Percentiles rank a stretch among this genome's conserved stretches.
These are phyloP conservation scores for Prunus dulcis DNA, from an alignment of 306 rosid genomes.

Conservation along the genomic window DNA sequence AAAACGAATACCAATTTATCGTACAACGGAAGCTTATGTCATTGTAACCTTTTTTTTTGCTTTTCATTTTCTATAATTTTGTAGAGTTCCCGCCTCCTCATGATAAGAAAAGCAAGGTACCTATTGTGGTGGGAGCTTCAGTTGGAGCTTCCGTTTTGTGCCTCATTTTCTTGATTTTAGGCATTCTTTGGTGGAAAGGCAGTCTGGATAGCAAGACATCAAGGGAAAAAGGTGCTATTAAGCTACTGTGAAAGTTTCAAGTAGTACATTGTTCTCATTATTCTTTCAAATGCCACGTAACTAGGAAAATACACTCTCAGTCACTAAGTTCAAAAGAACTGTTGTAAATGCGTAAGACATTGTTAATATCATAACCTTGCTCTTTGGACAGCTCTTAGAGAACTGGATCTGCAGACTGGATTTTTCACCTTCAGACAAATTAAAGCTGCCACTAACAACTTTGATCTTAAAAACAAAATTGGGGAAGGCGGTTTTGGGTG, in stretches of 20 bases:
- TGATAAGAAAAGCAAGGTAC: not conserved
- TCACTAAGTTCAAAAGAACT: not conserved
- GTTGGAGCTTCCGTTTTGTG: slow-evolving; percentile 7
- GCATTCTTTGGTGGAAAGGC: slow-evolving; percentile 12
- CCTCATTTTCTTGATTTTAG: not conserved
- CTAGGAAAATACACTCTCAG: not conserved
- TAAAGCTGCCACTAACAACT: slow-evolving; percentile 53
- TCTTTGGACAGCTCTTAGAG: slow-evolving; percentile 3
- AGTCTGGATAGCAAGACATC: not conserved
- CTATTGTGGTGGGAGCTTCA: slow-evolving; percentile 1
- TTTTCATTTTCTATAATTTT: not conserved
- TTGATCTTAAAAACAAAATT: slow-evolving; percentile 44
- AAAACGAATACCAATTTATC: not conserved
- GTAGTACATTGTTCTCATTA: too few relatives aligned
- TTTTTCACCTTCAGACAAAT: slow-evolving; percentile 8
- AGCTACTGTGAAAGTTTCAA: not conserved
- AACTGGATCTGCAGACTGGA: slow-evolving; percentile 14
- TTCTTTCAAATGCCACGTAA: not conserved
- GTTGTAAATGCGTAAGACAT: not conserved
- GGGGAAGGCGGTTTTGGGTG: slow-evolving; percentile 82
- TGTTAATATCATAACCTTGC: not conserved
- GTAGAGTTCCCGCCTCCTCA: slow-evolving; percentile 12
- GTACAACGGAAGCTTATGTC: not conserved
- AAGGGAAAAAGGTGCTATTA: slow-evolving; percentile 8
- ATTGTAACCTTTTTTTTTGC: not conserved